Base-by-base conservation (phyloP, 441 rosid species). In the Macaranga tanarius region DNA sequence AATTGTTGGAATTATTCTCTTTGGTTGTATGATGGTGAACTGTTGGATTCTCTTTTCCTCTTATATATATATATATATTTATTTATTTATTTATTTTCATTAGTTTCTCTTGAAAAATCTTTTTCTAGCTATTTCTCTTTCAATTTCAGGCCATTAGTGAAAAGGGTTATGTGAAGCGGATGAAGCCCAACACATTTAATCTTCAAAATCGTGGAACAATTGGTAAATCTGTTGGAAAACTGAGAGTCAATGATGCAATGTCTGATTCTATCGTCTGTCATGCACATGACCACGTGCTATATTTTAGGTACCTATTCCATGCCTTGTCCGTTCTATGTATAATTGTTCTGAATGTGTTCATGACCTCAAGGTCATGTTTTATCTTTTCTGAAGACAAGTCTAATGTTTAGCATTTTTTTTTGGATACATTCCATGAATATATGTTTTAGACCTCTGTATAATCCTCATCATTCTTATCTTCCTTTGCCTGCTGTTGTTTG, bases 181-280 rank as follows among this genome's bases (percentile, higher is more conserved):
- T 95, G 96, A 95, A 88, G 78, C 86, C 98, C 11, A 80, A 84
- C 79, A 92, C 95, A 45, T 95, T 95, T 77, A 92, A 90, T 88
- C 96, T 95, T 77, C 99, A 95, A 80, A 80, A 86, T 79, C 97
- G 99, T 73, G 98, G 99, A 65, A 95, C 99, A 62, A 82, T 92
- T 73, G 99, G 99, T 58, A 95, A 95, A 89, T 92, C 99, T 82
- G 95, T 95, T 76, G 99, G 99, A 68, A 92, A 91, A 73, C 82
- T 95, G 70, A 87, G 97, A 80, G 79, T 87, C 61, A 94, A 90
- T 81, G 99, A 95, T 78, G 77, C 98, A 47, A 89, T 95, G 99
- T 86, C 97, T 57, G 99, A 95, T 81, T 91, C 89, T 80, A 84
- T 90, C 61, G 96, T 92, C 73, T 95, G 99, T 76, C 95, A 65